Evolutionary conservation across 2,329 filamentous ascomycete species (phyloP).

Genomic region (Aspergillus ochraceus): DNA sequence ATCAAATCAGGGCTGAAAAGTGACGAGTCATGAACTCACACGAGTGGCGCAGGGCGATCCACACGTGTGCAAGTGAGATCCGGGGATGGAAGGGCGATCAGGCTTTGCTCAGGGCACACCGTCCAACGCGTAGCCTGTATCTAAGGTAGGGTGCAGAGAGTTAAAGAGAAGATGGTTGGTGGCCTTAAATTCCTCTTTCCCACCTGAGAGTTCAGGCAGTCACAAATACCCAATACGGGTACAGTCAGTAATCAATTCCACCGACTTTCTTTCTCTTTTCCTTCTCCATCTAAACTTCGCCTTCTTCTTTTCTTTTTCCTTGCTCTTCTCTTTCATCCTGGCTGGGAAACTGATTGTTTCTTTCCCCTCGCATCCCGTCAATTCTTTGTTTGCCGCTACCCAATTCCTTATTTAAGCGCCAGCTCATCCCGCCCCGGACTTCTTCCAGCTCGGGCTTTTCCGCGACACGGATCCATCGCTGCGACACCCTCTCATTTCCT

Average conservation of each 20-base stretch:
- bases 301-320: not conserved
- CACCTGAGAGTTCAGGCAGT: too few relatives aligned
- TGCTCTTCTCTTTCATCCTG: not conserved
- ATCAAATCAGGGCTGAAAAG: not conserved
- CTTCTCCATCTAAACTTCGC: not conserved
- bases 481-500: constrained; percentile 15
- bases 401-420: constrained; percentile 4
- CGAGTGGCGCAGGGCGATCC: not conserved
- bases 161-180: not conserved
- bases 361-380: not conserved
- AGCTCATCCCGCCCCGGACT: constrained; percentile 3
- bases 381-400: not conserved
- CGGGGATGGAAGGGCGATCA: not conserved
- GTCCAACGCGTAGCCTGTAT: too few relatives aligned
- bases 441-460: not conserved
- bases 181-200: too few relatives aligned
- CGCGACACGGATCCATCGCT: constrained; percentile 3
- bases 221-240: not conserved
- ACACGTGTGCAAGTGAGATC: constrained; percentile 1
- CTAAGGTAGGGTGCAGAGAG: not conserved
- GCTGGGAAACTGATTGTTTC: not conserved
- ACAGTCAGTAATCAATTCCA: not conserved
- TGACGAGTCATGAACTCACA: not conserved
- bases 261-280: not conserved
- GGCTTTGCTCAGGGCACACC: not conserved